Conservation (phyloP, 306 rosid genomes). For the Amphicarpaea edgeworthii region DNA sequence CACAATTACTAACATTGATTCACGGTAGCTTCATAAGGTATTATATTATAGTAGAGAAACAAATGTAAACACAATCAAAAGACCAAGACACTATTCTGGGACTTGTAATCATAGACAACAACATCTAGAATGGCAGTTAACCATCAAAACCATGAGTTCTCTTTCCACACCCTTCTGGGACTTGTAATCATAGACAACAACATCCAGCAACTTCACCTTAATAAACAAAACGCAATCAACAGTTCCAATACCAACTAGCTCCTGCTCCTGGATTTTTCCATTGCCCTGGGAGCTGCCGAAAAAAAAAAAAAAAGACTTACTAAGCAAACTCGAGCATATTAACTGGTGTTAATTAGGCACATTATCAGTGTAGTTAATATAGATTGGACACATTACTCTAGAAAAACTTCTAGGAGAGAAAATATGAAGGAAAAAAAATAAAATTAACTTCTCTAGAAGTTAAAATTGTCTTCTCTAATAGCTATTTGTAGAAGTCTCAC, state of each 20-base stretch:
- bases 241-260: slow-evolving; percentile 44
- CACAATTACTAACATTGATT: slow-evolving; percentile 56
- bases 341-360: not conserved
- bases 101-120: slow-evolving; percentile 48
- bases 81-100: slow-evolving; percentile 37
- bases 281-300: slow-evolving; percentile 61
- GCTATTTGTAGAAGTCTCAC: too few relatives aligned
- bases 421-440: too few relatives aligned
- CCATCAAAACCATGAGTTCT: slow-evolving; percentile 44
- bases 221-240: slow-evolving; percentile 43
- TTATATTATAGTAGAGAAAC: slow-evolving; percentile 51
- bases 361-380: not conserved
- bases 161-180: slow-evolving; percentile 39
- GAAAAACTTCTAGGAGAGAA: too few relatives aligned
- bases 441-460: too few relatives aligned
- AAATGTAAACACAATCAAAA: slow-evolving; percentile 47
- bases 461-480: too few relatives aligned
- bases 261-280: slow-evolving; percentile 59
- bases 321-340: slow-evolving; percentile 13
- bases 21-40: slow-evolving; percentile 51
- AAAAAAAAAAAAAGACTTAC: slow-evolving; percentile 18
- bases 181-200: slow-evolving; percentile 49
- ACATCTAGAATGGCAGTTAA: slow-evolving; percentile 46
- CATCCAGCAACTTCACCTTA: slow-evolving; percentile 35
- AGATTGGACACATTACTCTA: too few relatives aligned